Evolutionary conservation across 176 grass and related monocot species (phyloP), one percentile per base, ranked within the genome.

Genomic region (Thalia dealbata): DNA sequence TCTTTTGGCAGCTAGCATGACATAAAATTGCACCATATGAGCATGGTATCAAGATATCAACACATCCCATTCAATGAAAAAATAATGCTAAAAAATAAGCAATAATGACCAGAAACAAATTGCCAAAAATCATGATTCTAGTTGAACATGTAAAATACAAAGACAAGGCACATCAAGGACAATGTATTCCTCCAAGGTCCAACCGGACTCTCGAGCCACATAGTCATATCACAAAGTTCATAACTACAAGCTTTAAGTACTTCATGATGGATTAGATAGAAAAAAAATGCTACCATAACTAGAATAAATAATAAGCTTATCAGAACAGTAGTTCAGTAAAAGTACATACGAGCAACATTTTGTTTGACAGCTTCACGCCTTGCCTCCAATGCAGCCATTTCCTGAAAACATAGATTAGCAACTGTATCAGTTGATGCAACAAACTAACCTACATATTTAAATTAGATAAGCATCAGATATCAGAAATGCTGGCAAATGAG

Each of bases 271-370:
- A 35, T 15, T 67, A 67, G 21, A 0, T 16, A 21, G 24, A 21
- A 68, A 32, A 21, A 32, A 21, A 68, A n/a, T 0, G 21, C 18
- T 23, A 58, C 19, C 15, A n/a, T 1, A 58, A 3, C 54, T 4
- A 58, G 54, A 48, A 22, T 11, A 61, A 21, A 3, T 6, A 65
- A 38, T 18, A 2, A 35, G 62, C 12, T 30, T 16, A 6, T 15
- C 22, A 65, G 14, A 30, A 65, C 10, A 15, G 45, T 48, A 48
- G 45, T 7, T 48, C 45, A 65, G 18, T 32, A 50, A 24, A 70
- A 14, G n/a, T 72, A 83, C 86, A 67, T 88, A 97, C 89, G 25
- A 64, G 83, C 87, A 90, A 97, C 73, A 79, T 92, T 97, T 81
- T 88, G 85, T 75, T 72, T 97, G 51, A 91, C 78, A 26, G 21